A percentile compares a stretch with the other conserved stretches of the same genome.
Conservation (phyloP, 1,284 basidiomycete species). For the Athelia sp. region DNA sequence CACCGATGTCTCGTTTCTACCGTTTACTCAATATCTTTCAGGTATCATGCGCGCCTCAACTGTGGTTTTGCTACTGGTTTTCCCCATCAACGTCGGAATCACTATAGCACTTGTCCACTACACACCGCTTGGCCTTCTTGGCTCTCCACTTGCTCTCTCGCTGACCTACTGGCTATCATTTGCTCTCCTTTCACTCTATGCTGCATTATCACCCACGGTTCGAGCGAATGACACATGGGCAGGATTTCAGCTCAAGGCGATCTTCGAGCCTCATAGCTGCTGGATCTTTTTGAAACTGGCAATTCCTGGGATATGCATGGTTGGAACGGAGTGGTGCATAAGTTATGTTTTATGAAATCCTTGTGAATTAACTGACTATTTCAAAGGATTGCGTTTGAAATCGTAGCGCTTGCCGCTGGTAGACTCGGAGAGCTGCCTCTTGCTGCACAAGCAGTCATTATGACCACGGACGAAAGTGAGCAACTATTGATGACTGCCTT, state of each 20-base stretch:
- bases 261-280: slow-evolving; percentile 47
- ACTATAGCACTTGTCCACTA: slow-evolving; percentile 58
- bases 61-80: slow-evolving; percentile 49
- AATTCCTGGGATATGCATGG: slow-evolving; percentile 71
- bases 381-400: slow-evolving; percentile 71
- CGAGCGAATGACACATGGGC: slow-evolving; percentile 59
- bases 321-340: slow-evolving; percentile 65
- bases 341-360: slow-evolving; percentile 22
- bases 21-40: slow-evolving; percentile 17
- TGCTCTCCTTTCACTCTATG: slow-evolving; percentile 42
- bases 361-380: slow-evolving; percentile 2
- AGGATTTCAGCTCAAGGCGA: slow-evolving; percentile 41
- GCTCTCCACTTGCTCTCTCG: slow-evolving; percentile 61
- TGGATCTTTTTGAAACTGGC: slow-evolving; percentile 57
- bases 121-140: slow-evolving; percentile 55
- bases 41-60: slow-evolving; percentile 75
- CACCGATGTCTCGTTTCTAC: neutral
- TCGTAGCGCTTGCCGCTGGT: slow-evolving; percentile 74
- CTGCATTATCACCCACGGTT: slow-evolving; percentile 46
- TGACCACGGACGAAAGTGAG: slow-evolving; percentile 78
- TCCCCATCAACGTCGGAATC: slow-evolving; percentile 58
- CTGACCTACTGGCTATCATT: slow-evolving; percentile 70
- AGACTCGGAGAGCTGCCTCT: slow-evolving; percentile 60
- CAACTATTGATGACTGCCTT: neutral
- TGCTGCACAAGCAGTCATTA: slow-evolving; percentile 74